These are phyloP conservation scores for Solanum okadae DNA, from an alignment of 257 asterid species.

Conservation along the genomic window DNA sequence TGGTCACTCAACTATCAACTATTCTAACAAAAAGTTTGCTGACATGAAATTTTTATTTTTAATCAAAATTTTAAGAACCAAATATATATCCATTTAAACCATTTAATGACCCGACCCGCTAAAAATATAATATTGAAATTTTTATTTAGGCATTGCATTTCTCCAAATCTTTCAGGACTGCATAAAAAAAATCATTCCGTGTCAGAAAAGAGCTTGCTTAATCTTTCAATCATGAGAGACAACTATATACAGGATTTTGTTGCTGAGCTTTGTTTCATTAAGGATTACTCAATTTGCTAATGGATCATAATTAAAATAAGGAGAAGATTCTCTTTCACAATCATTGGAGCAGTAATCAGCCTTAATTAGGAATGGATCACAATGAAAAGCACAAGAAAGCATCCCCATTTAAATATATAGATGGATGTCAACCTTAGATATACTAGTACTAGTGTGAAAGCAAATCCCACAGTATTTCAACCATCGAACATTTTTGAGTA, in stretches of 20 bases:
- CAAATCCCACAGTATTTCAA: background rate
- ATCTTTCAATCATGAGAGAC: background rate
- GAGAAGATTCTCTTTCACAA: background rate
- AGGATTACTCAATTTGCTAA: background rate
- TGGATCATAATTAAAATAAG: background rate
- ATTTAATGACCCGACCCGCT: no score
- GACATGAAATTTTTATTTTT: no score
- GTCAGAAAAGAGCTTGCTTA: background rate
- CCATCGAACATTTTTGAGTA: background rate
- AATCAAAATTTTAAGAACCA: no score
- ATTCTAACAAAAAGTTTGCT: no score
- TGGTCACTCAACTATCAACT: no score
- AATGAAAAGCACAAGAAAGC: background rate
- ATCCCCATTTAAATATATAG: background rate
- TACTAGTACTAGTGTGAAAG: background rate
- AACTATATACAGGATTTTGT: background rate
- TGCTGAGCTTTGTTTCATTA: background rate
- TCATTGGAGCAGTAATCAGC: background rate
- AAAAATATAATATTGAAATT: no score
- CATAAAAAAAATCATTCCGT: background rate
- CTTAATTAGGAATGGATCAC: background rate
- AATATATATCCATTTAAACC: no score
- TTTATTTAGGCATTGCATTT: slow-evolving; percentile 49
- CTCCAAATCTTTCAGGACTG: slow-evolving; percentile 93
- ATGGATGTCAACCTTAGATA: background rate